These are phyloP conservation scores for Sinapis alba DNA, from an alignment of 441 rosid genomes.

Conservation along the genomic window DNA sequence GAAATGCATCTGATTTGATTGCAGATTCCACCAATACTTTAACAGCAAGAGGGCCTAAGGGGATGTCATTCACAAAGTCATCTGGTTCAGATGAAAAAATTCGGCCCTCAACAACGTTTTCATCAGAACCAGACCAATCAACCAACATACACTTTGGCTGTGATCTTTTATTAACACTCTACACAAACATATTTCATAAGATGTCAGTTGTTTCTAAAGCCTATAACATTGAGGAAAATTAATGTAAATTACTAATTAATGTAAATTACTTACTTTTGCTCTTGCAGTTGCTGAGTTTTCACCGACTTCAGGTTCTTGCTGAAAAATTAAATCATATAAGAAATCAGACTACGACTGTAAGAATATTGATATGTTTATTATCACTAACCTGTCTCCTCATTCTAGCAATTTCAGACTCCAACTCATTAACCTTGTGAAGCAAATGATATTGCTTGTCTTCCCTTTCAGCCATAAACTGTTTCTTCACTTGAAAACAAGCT, in stretches of 20 bases:
- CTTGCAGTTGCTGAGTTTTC: background rate
- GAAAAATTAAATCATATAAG: background rate
- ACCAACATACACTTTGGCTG: background rate
- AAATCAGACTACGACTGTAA: background rate
- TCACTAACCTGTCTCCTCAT: background rate
- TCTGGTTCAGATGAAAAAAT: background rate
- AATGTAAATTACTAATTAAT: too few species aligned
- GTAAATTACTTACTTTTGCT: background rate
- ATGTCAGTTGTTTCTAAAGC: background rate
- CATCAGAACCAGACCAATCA: conserved; percentile 2
- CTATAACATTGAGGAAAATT: too few species aligned
- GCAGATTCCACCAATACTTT: background rate
- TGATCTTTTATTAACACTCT: background rate
- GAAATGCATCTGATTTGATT: background rate
- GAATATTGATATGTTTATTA: background rate
- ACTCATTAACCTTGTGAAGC: background rate
- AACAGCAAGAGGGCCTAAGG: background rate
- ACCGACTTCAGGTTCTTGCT: conserved; percentile 1
- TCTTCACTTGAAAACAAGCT: background rate
- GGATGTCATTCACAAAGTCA: background rate
- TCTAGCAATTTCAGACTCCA: background rate
- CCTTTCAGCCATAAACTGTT: background rate
- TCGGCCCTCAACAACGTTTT: background rate
- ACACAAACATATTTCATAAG: background rate
- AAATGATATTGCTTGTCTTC: background rate